Evolutionary conservation across 495 filamentous ascomycete genomes (phyloP).

Genomic region (Pyrenula aspistea): DNA sequence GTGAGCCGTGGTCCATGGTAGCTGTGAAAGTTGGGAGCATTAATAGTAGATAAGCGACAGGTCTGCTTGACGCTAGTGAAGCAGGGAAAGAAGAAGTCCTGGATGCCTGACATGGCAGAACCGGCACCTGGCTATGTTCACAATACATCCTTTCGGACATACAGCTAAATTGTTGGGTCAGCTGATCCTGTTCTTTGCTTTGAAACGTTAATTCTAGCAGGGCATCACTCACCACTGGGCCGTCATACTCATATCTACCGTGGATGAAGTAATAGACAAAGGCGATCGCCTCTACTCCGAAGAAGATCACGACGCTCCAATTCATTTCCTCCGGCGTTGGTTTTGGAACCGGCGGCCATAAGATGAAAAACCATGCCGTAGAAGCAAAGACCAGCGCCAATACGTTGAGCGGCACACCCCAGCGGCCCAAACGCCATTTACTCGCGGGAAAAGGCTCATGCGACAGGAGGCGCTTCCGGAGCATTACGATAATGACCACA

Average conservation of each 20-base stretch:
- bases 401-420: constrained; percentile 35
- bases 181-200: too few relatives aligned
- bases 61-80: too few relatives aligned
- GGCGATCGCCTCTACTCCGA: constrained; percentile 21
- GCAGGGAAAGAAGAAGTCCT: too few relatives aligned
- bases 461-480: constrained; percentile 7
- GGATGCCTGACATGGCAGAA: too few relatives aligned
- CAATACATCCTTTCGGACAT: too few relatives aligned
- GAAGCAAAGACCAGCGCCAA: constrained; percentile 1
- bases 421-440: constrained; percentile 15
- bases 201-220: too few relatives aligned
- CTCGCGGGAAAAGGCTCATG: constrained; percentile 15
- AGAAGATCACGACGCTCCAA: constrained; percentile 27
- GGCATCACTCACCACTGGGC: too few relatives aligned
- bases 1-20: too few relatives aligned
- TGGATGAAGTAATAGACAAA: constrained; percentile 20
- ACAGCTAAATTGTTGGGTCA: too few relatives aligned
- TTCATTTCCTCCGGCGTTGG: constrained; percentile 11
- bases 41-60: too few relatives aligned
- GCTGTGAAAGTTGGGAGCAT: too few relatives aligned
- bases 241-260: constrained; percentile 14
- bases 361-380: constrained; percentile 17
- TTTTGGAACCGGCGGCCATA: constrained; percentile 18
- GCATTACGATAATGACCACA: constrained; percentile 17
- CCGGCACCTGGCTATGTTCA: too few relatives aligned